Percentiles rank a stretch among this genome's conserved stretches.
Evolutionary conservation across 2,329 filamentous ascomycete species (phyloP).

Genomic region (Diplodia sapinea): DNA sequence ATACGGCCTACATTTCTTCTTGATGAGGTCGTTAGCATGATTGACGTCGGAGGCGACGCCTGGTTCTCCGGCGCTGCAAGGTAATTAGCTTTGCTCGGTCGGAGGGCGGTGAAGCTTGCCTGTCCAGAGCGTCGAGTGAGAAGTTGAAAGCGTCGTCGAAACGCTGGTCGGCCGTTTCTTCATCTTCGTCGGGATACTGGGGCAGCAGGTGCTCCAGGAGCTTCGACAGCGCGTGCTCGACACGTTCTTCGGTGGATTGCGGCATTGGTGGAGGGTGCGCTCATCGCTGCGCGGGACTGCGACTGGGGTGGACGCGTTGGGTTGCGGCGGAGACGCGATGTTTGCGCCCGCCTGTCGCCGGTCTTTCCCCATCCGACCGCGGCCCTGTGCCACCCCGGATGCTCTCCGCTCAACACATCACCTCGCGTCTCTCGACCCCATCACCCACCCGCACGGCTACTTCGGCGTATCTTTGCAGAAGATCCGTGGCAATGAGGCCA

Average conservation of each 20-base stretch:
- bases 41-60: slow-evolving; percentile 75
- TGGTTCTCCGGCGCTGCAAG: slow-evolving; percentile 51
- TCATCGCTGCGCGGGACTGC: slow-evolving; percentile 26
- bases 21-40: slow-evolving; percentile 91
- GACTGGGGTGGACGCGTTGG: slow-evolving; percentile 24
- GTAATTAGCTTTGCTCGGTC: slow-evolving; percentile 50
- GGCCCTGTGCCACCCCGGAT: not conserved
- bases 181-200: slow-evolving; percentile 67
- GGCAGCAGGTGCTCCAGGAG: slow-evolving; percentile 78
- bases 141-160: slow-evolving; percentile 66
- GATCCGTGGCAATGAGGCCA: not conserved
- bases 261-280: slow-evolving; percentile 34
- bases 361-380: slow-evolving; percentile 5
- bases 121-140: slow-evolving; percentile 56
- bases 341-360: slow-evolving; percentile 17
- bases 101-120: slow-evolving; percentile 42
- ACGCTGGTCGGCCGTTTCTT: slow-evolving; percentile 70
- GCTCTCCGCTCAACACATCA: not conserved
- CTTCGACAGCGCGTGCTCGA: slow-evolving; percentile 79
- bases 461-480: no score
- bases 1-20: slow-evolving; percentile 65
- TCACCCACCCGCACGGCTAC: not conserved
- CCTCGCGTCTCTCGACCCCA: not conserved
- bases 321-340: slow-evolving; percentile 13
- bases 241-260: slow-evolving; percentile 58